Evolutionary conservation across 1,284 basidiomycete genomes (phyloP).

Genomic region (Earliella scabrosa): DNA sequence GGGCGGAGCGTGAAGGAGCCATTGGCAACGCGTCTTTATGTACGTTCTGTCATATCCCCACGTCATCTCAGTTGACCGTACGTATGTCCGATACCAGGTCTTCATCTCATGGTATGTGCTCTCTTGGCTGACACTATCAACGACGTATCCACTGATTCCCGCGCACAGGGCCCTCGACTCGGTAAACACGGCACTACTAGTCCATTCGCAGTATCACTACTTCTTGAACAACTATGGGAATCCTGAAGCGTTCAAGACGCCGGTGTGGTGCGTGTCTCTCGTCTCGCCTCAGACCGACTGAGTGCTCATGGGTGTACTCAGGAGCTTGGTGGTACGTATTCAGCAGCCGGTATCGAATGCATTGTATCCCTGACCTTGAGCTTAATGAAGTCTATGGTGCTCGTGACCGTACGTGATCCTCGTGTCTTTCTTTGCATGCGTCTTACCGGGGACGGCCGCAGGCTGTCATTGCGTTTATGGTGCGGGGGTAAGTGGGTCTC

Average conservation of each 20-base stretch:
- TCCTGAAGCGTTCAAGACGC: constrained; percentile 8
- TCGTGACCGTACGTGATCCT: constrained; percentile 5
- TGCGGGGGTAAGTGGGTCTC: neutral
- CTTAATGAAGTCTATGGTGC: neutral
- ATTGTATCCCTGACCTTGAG: neutral
- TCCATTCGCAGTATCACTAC: constrained; percentile 24
- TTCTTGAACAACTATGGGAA: constrained; percentile 22
- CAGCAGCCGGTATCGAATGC: too few relatives aligned
- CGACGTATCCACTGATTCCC: too few relatives aligned
- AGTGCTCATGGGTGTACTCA: neutral
- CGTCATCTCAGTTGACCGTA: too few relatives aligned
- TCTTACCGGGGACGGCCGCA: neutral
- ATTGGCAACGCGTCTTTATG: constrained; percentile 4
- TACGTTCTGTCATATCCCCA: constrained; percentile 16
- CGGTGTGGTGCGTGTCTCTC: constrained; percentile 18
- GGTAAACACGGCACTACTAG: constrained; percentile 16
- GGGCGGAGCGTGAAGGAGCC: constrained; percentile 11
- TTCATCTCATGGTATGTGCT: too few relatives aligned
- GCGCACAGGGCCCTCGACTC: constrained; percentile 26
- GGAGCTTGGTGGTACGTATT: constrained; percentile 26
- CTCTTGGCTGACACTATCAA: too few relatives aligned
- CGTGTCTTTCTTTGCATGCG: neutral
- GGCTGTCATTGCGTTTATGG: constrained; percentile 12
- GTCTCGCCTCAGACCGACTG: neutral
- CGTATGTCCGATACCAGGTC: too few relatives aligned